Evolutionary conservation across 148 eudicot genomes (phyloP), one percentile per base, ranked within the genome.

Genomic region (Dianthus caryophyllus): DNA sequence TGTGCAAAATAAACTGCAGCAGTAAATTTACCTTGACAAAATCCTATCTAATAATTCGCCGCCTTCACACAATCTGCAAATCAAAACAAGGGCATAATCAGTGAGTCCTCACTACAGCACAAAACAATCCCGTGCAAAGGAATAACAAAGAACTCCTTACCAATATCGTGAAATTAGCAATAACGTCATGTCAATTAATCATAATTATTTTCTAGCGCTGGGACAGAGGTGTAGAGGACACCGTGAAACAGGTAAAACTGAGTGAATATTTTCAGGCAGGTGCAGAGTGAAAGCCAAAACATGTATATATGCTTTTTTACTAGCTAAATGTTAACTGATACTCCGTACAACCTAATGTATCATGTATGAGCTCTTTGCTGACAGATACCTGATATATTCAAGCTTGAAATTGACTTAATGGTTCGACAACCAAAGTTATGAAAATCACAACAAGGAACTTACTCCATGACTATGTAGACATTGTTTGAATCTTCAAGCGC

Each of bases 401-500:
- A 57, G n/a, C 21, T 29, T 13, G 38, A 6, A 0, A 2, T n/a
- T 57, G 39, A 57, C 61, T 57, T 13, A 20, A 59, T 31, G 24
- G 22, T 18, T 51, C 9, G 56, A 18, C 13, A 21, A 43, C 14
- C 52, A 21, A 15, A 0, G n/a, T 47, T 17, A 47, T 33, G 21
- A 30, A 39, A 9, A 21, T 55, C 26, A 56, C 29, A 26, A 57
- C 7, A 22, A n/a, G 67, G 49, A 24, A 79, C 99, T 41, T 88
- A 94, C 99, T 94, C 99, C 99, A 94, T 94, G 69, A 88, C 97
- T 58, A 94, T 68, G 74, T 85, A 94, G 55, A 94, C 96, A 20
- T 81, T 88, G 52, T 86, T 76, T 20, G 80, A 78, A 88, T 94
- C 99, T 76, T 94, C 99, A 74, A 90, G 91, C 20, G 88, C 96